Percentiles rank a stretch among this genome's conserved stretches.
Conservation (phyloP, 192 early-diverging fungal genomes). For the Entophlyctis luteolus region DNA sequence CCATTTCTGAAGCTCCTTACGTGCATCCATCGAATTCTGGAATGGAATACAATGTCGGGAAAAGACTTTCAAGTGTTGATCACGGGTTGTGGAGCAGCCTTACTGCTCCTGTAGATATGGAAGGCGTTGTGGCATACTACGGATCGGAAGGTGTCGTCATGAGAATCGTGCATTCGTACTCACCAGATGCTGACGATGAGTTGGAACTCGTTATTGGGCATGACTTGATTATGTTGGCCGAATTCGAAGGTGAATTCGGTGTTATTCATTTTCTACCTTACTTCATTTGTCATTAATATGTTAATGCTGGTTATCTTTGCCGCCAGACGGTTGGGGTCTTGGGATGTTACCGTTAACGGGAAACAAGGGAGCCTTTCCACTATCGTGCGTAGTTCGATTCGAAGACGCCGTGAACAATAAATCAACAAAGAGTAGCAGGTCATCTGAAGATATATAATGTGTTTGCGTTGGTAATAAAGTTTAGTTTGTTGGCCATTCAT, state of each 20-base stretch:
- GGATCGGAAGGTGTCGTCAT: not conserved
- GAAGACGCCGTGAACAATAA: too few relatives aligned
- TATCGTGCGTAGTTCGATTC: slow-evolving; percentile 25
- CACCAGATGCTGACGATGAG: slow-evolving; percentile 22
- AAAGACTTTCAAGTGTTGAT: not conserved
- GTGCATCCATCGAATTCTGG: not conserved
- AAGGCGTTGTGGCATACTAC: not conserved
- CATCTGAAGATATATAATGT: too few relatives aligned
- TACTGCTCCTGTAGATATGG: not conserved
- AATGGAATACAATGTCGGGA: not conserved
- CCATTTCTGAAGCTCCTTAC: not conserved
- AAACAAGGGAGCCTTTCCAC: slow-evolving; percentile 31
- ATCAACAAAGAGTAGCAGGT: too few relatives aligned
- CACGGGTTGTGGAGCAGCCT: not conserved
- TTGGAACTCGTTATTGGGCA: slow-evolving; percentile 23
- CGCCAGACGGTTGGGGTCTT: slow-evolving; percentile 38
- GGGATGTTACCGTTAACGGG: slow-evolving; percentile 17
- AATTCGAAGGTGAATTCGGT: slow-evolving; percentile 30
- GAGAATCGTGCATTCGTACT: slow-evolving; percentile 33
- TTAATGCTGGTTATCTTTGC: too few relatives aligned
- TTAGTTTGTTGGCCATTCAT: too few relatives aligned
- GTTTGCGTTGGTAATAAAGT: too few relatives aligned
- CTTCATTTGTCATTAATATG: too few relatives aligned
- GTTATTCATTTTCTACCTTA: not conserved
- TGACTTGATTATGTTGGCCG: slow-evolving; percentile 27